Base-by-base conservation (phyloP, 148 eudicot genomes). In the Fagopyrum homotropicum region DNA sequence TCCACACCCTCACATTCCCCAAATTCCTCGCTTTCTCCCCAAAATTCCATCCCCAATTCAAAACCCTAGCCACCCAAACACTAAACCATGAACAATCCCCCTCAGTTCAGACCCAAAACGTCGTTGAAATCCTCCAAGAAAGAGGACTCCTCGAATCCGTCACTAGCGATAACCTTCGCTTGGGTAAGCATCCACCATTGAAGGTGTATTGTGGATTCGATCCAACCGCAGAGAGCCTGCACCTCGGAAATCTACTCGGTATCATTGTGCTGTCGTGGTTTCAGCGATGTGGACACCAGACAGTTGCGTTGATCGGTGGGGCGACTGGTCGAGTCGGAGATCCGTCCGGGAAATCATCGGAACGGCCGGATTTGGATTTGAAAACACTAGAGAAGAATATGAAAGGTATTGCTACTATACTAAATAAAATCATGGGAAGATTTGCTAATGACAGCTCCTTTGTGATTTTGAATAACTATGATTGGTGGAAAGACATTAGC, bases 251-350 rank as follows among this genome's bases (percentile, higher is more conserved):
- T 51, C 88, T 93, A 22, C 85, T 93, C 7, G 97, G 91, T 0
- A 79, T 93, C 30, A 84, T 93, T 9, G 91, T 93, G 77, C 89
- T 93, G 26, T 88, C 95, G 9, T 93, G 98, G 98, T 91, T 93
- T 82, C 85, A 86, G 72, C 83, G 82, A 7, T 93, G 93, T 72
- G 97, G 98, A 45, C 98, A 93, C 77, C 66, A 29, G 2, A 88
- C 83, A 6, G 88, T 91, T 17, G 97, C 93, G 9, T 82, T 93
- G 4, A 78, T 93, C 15, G 98, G 98, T 3, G 97, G 98, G 4
- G 98, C 98, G 74, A 93, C 98, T 5, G 97, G 85, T 5, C 93
- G 95, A 3, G 84, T 93, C 26, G 98, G 97, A 0, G 95, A 93
- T 50, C 98, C 98, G 0, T 93, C 97, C 26, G 97, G 98, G 5